Evolutionary conservation across 352 stramenopile genomes (phyloP).

Genomic region (Peronospora tabacina): DNA sequence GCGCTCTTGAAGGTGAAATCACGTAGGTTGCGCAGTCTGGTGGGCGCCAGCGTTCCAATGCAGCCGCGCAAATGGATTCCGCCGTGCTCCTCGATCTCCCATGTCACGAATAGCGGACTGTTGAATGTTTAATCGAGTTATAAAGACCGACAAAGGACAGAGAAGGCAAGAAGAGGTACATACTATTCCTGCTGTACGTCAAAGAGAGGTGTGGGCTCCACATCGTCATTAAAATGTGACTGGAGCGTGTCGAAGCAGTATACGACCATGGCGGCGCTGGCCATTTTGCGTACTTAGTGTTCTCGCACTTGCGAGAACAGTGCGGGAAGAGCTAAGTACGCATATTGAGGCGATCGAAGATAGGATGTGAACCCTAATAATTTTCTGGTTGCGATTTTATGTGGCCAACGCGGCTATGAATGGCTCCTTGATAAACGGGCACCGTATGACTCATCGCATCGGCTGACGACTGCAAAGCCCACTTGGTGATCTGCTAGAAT

Average conservation of each 20-base stretch:
- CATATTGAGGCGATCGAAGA: background rate
- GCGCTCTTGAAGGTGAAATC: slow-evolving; percentile 83
- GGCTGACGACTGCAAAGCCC: slow-evolving; percentile 8
- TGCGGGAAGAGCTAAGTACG: background rate
- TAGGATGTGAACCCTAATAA: too few species aligned
- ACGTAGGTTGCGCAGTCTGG: slow-evolving; percentile 51
- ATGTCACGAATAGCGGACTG: slow-evolving; percentile 80
- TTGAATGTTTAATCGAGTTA: background rate
- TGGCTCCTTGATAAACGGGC: background rate
- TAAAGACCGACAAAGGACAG: background rate
- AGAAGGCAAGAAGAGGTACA: background rate
- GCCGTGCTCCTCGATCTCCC: slow-evolving; percentile 60
- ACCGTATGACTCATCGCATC: slow-evolving; percentile 13
- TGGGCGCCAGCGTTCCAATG: slow-evolving; percentile 71
- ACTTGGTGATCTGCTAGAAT: slow-evolving; percentile 2
- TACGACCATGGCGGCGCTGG: slow-evolving; percentile 70
- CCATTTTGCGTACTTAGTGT: slow-evolving; percentile 31
- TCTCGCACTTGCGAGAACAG: too few species aligned
- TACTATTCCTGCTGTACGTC: slow-evolving; percentile 55
- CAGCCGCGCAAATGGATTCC: slow-evolving; percentile 54
- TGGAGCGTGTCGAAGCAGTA: slow-evolving; percentile 82
- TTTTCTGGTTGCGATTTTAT: too few species aligned
- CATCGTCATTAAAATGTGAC: slow-evolving; percentile 49
- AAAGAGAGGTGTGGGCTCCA: slow-evolving; percentile 47
- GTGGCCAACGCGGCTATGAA: too few species aligned